These are phyloP conservation scores for Amanita molliuscula DNA, from an alignment of 768 basidiomycete species.

Conservation along the genomic window DNA sequence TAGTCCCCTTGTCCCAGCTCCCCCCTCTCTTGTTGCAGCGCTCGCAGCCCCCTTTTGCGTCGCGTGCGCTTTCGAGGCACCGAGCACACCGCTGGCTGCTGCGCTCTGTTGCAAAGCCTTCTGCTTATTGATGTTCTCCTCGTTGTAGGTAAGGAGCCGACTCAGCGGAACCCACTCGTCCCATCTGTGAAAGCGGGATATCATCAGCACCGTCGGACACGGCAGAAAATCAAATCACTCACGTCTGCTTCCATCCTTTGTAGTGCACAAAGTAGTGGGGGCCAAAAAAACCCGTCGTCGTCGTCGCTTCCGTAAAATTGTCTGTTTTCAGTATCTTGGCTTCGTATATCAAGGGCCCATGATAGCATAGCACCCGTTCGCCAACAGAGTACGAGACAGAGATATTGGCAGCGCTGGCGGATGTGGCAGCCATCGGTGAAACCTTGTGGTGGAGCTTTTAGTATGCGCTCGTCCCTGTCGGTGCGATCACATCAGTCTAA, in stretches of 20 bases:
- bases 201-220: not conserved
- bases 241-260: conserved; percentile 99
- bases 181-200: conserved; percentile 45
- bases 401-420: conserved; percentile 9
- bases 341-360: conserved; percentile 93
- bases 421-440: conserved; percentile 11
- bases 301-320: conserved; percentile 52
- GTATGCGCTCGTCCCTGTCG: not conserved
- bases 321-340: conserved; percentile 77
- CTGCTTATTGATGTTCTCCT: conserved; percentile 69
- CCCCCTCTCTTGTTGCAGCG: conserved; percentile 17
- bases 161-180: conserved; percentile 90
- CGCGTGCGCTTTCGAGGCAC: conserved; percentile 1
- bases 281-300: conserved; percentile 51
- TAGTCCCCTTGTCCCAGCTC: conserved; percentile 20
- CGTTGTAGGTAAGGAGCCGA: conserved; percentile 79
- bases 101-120: conserved; percentile 43
- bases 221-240: conserved; percentile 16
- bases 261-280: conserved; percentile 95
- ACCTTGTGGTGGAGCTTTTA: not conserved
- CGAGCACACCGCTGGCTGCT: conserved; percentile 11
- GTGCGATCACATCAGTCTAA: not conserved
- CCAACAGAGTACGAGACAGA: conserved; percentile 35
- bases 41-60: conserved; percentile 11
- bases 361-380: conserved; percentile 88